phyloP scores from a whole-genome alignment of 2,329 filamentous ascomycete species.

The Phoma herbarum region DNA sequence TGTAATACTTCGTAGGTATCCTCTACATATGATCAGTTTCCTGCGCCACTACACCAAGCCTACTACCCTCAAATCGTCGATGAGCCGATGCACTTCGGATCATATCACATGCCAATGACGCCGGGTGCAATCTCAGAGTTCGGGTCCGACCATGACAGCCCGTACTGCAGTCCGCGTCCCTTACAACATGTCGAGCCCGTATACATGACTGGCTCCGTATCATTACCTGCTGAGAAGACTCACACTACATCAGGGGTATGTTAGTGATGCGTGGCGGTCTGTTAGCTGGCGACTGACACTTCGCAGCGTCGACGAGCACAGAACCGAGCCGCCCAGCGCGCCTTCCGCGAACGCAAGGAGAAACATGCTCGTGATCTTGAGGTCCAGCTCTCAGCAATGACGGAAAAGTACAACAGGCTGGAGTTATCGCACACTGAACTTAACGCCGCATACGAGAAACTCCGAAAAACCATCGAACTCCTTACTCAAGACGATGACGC shows the following conservation, averaged over 20 bases:
- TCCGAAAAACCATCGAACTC: slow-evolving; percentile 52
- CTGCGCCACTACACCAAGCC: slow-evolving; percentile 40
- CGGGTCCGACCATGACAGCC: slow-evolving; percentile 51
- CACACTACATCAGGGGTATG: slow-evolving; percentile 53
- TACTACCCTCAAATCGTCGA: slow-evolving; percentile 48
- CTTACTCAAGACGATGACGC: slow-evolving; percentile 47
- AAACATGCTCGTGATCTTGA: slow-evolving; percentile 72
- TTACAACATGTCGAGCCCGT: slow-evolving; percentile 38
- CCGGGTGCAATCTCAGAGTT: slow-evolving; percentile 45
- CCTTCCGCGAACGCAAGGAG: slow-evolving; percentile 70
- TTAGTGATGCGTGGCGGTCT: not conserved
- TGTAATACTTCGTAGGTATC: slow-evolving; percentile 38
- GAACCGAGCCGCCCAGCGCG: slow-evolving; percentile 68
- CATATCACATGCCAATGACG: slow-evolving; percentile 51
- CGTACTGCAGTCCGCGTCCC: slow-evolving; percentile 50
- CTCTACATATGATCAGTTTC: slow-evolving; percentile 50
- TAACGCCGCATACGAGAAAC: slow-evolving; percentile 51
- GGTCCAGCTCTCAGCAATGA: slow-evolving; percentile 62
- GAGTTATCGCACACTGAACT: slow-evolving; percentile 61
- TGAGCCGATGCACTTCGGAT: slow-evolving; percentile 44
- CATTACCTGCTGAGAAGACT: slow-evolving; percentile 41
- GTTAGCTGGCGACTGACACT: slow-evolving; percentile 17
- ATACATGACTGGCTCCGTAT: slow-evolving; percentile 28
- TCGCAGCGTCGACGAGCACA: slow-evolving; percentile 65
- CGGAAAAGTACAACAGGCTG: slow-evolving; percentile 65